Evolutionary conservation across 164 flowering plant species (phyloP).

Genomic region (Magnolia sinica): DNA sequence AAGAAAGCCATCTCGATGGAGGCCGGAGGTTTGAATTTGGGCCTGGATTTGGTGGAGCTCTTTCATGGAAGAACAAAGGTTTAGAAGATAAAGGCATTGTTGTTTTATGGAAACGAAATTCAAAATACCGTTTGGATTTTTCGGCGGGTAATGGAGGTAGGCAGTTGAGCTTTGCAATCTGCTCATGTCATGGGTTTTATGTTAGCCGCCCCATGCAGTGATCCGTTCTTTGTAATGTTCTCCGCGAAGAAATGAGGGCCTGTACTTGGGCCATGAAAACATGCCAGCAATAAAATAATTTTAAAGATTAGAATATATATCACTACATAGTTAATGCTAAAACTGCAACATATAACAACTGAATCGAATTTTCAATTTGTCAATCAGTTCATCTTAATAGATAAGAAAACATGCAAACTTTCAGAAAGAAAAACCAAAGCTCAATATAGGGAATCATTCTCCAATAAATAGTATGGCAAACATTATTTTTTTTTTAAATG

Average conservation of each 20-base stretch:
- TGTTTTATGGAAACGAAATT: slow-evolving; percentile 7
- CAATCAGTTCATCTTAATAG: too few species aligned
- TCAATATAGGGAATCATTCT: too few species aligned
- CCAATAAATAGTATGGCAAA: too few species aligned
- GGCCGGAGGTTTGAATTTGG: slow-evolving; percentile 14
- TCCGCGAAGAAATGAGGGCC: not conserved
- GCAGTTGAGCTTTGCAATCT: not conserved
- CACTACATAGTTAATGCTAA: too few species aligned
- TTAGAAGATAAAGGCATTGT: slow-evolving; percentile 10
- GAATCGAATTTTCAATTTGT: too few species aligned
- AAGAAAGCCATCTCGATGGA: slow-evolving; percentile 7
- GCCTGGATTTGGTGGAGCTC: slow-evolving; percentile 16
- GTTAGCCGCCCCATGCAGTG: not conserved
- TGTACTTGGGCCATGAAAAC: too few species aligned
- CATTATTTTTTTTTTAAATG: too few species aligned
- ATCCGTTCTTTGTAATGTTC: not conserved
- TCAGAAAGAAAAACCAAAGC: too few species aligned
- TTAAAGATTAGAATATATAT: too few species aligned
- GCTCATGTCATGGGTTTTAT: not conserved
- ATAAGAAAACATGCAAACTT: too few species aligned
- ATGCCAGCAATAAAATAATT: too few species aligned
- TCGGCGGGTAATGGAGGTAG: not conserved
- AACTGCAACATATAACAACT: too few species aligned
- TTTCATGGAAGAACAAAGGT: slow-evolving; percentile 10
- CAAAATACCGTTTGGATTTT: slow-evolving; percentile 2